These are phyloP conservation scores for Rhododendron ferrugineum DNA, from an alignment of 148 eudicot genomes.

Conservation along the genomic window DNA sequence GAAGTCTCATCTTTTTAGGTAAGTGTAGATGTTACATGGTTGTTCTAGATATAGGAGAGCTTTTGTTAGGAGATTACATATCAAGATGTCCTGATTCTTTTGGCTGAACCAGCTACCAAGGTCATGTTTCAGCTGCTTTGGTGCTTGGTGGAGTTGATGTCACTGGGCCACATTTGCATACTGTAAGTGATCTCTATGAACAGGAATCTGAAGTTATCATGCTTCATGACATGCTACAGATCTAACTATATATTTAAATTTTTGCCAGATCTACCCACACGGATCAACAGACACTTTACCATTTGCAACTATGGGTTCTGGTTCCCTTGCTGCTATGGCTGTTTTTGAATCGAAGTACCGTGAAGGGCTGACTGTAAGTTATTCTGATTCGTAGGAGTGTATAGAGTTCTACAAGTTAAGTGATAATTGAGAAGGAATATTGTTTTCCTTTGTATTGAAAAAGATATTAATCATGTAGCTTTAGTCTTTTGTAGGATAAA, in stretches of 20 bases:
- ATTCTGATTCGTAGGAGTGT: neutral
- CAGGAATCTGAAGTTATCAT: neutral
- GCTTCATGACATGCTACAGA: neutral
- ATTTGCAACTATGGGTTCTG: conserved; percentile 91
- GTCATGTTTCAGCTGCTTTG: conserved; percentile 82
- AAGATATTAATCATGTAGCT: neutral
- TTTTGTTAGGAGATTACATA: neutral
- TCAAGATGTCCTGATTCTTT: conserved; percentile 6
- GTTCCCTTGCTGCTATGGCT: conserved; percentile 89
- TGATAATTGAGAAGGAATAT: neutral
- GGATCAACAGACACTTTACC: conserved; percentile 91
- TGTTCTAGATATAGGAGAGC: neutral
- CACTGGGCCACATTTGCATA: conserved; percentile 88
- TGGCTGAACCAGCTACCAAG: conserved; percentile 58
- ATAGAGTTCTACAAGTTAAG: neutral
- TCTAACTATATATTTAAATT: conserved; percentile 8
- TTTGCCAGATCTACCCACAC: conserved; percentile 78
- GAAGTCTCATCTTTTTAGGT: conserved; percentile 86
- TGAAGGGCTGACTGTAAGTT: conserved; percentile 86
- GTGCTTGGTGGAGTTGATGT: conserved; percentile 95
- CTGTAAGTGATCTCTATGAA: conserved; percentile 40
- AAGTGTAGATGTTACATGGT: conserved; percentile 3
- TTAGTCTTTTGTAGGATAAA: neutral
- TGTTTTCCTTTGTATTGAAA: neutral
- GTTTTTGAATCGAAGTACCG: conserved; percentile 75